Evolutionary conservation across 345 rosid genomes (phyloP), one percentile per base, ranked within the genome.

Genomic region (Excoecaria cochinchinensis): DNA sequence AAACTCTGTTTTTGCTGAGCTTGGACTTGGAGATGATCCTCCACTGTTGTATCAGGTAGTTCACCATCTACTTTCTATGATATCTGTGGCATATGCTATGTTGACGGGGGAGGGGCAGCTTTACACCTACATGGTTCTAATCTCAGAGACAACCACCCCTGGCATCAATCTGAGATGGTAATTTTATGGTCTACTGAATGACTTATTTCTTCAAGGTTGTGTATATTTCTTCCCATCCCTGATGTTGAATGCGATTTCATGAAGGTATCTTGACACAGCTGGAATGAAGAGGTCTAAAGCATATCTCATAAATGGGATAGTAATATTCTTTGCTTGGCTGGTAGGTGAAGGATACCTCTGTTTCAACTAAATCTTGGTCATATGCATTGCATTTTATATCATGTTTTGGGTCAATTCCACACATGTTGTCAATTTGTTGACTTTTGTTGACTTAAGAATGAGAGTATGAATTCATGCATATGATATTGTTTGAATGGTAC

Each of bases 101-200:
- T 84, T 90, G 79, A 76, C 88, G 6, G 88, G 94, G 75, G 98
- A 94, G 77, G 97, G 91, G 55, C 97, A 92, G 77, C 74, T 91
- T 64, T 92, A 94, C 62, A 86, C 89, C n/a, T 94, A 81, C 83
- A 90, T 92, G 97, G 88, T 89, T 78, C 85, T 94, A 55, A 83
- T 94, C 76, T 92, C 97, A 9, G 98, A 92, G 86, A 78, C 90
- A 69, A 94, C 97, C 12, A 91, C 97, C 51, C 98, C 98, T 4
- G 95, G 81, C 85, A 85, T 94, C 55, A 90, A 94, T 80, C 70
- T 94, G 85, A 91, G 97, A 90, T 94, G 98, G 98, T 94, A 87
- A 73, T 81, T 48, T 69, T 4, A 0, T 19, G 14, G 58, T 70
- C 25, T 24, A 13, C 56, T 67, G 36, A 46, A 48, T 52, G 21